Conservation (phyloP, 768 basidiomycete species). For the Clavulina sp. region DNA sequence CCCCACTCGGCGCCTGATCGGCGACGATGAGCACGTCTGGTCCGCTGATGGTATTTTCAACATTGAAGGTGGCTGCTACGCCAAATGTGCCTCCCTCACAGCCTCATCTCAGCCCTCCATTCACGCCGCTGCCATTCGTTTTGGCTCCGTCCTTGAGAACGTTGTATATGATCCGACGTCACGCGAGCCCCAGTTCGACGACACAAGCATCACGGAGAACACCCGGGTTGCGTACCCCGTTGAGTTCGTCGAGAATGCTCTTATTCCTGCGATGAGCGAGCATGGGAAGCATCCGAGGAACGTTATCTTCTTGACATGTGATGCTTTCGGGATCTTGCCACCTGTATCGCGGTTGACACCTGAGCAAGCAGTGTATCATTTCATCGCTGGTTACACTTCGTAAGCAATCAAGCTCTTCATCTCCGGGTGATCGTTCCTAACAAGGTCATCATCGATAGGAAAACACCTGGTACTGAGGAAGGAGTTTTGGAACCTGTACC, state of each 20-base stretch:
- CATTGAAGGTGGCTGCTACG: conserved; percentile 99
- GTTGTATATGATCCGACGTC: conserved; percentile 84
- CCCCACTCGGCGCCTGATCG: conserved; percentile 82
- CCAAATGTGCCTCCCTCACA: conserved; percentile 93
- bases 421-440: neutral
- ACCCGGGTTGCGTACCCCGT: conserved; percentile 99
- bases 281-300: conserved; percentile 69
- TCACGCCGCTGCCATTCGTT: conserved; percentile 82
- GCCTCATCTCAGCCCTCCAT: conserved; percentile 77
- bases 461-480: conserved; percentile 98
- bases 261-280: conserved; percentile 78
- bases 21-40: conserved; percentile 99
- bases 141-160: conserved; percentile 95
- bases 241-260: conserved; percentile 88
- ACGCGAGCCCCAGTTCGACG: conserved; percentile 86
- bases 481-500: conserved; percentile 96
- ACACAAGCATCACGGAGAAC: conserved; percentile 94
- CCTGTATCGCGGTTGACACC: conserved; percentile 85
- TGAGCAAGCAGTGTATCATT: conserved; percentile 94
- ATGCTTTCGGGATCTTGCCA: conserved; percentile 95
- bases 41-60: conserved; percentile 98
- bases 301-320: conserved; percentile 94
- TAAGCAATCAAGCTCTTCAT: conserved; percentile 21
- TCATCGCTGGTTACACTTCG: conserved; percentile 93
- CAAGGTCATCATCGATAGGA: conserved; percentile 25